Conservation (phyloP, 106 monocot species). For the Dendrobium huoshanense region DNA sequence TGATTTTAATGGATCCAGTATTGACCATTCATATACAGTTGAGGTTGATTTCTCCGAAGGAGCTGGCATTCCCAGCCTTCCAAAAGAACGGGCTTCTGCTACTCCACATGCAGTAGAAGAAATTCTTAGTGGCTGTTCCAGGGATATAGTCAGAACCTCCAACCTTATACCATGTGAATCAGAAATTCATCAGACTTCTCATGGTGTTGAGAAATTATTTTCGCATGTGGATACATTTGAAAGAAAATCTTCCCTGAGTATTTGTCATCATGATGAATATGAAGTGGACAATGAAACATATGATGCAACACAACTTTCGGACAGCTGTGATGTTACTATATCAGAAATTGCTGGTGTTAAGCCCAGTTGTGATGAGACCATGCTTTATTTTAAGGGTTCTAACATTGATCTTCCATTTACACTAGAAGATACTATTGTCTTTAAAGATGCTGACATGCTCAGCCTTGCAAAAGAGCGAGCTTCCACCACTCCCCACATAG, state of each 20-base stretch:
- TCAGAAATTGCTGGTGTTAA: neutral
- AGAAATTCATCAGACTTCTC: neutral
- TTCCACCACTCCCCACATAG: neutral
- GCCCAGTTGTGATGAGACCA: conserved; percentile 13
- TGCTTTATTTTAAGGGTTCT: conserved; percentile 49
- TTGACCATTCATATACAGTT: conserved; percentile 15
- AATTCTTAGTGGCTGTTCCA: neutral
- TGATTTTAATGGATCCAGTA: conserved; percentile 39
- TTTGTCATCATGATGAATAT: neutral
- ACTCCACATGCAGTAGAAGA: neutral
- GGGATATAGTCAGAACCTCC: neutral
- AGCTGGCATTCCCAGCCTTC: conserved; percentile 20
- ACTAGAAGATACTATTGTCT: neutral
- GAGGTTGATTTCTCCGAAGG: conserved; percentile 8
- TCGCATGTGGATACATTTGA: neutral
- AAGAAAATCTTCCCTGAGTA: neutral
- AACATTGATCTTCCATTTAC: conserved; percentile 21
- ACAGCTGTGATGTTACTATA: conserved; percentile 12
- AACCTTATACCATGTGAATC: neutral
- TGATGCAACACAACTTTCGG: conserved; percentile 1
- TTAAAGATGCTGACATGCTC: conserved; percentile 21
- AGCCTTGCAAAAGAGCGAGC: conserved; percentile 20
- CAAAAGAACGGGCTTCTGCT: conserved; percentile 16
- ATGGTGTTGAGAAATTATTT: neutral
- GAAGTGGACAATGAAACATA: no score